A percentile compares a stretch with the other conserved stretches of the same genome.
Conservation (phyloP, 2,329 filamentous ascomycete genomes). For the Claviceps sp. region DNA sequence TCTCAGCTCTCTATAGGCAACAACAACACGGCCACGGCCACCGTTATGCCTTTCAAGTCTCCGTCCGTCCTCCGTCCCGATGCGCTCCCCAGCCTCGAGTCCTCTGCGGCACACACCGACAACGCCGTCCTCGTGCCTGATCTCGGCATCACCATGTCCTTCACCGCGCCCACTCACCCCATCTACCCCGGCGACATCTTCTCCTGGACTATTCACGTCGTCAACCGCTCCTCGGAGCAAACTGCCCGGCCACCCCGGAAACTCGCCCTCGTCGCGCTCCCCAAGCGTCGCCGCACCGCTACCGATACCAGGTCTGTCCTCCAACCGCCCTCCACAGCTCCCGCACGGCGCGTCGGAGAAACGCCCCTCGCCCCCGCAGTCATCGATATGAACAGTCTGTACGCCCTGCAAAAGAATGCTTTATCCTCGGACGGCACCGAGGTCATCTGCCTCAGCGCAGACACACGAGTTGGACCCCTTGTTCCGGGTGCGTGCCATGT, state of each 20-base stretch:
- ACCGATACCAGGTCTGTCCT: slow-evolving; percentile 39
- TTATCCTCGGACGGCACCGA: slow-evolving; percentile 47
- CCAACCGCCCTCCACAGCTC: slow-evolving; percentile 34
- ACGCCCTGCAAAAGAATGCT: slow-evolving; percentile 56
- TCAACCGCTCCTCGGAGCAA: slow-evolving; percentile 49
- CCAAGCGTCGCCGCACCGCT: slow-evolving; percentile 43
- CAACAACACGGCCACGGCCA: slow-evolving; percentile 20
- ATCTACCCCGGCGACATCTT: slow-evolving; percentile 55
- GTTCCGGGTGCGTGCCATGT: slow-evolving; percentile 61
- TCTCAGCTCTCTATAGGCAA: slow-evolving; percentile 49
- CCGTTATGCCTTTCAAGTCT: slow-evolving; percentile 39
- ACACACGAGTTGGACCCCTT: slow-evolving; percentile 60
- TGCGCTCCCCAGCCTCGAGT: slow-evolving; percentile 27
- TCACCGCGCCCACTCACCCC: slow-evolving; percentile 44
- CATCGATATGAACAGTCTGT: slow-evolving; percentile 57
- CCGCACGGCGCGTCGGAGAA: slow-evolving; percentile 21
- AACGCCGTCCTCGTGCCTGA: slow-evolving; percentile 36
- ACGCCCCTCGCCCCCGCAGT: slow-evolving; percentile 48
- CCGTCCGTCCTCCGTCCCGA: slow-evolving; percentile 46
- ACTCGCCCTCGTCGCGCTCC: slow-evolving; percentile 55
- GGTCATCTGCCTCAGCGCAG: slow-evolving; percentile 61
- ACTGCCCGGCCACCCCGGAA: slow-evolving; percentile 41
- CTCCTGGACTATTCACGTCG: slow-evolving; percentile 59
- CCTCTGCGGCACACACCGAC: slow-evolving; percentile 30
- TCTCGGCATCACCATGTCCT: slow-evolving; percentile 63